A percentile compares a stretch with the other conserved stretches of the same genome.
phyloP scores from a whole-genome alignment of 2,329 filamentous ascomycete species.

The Colletotrichum magnum region DNA sequence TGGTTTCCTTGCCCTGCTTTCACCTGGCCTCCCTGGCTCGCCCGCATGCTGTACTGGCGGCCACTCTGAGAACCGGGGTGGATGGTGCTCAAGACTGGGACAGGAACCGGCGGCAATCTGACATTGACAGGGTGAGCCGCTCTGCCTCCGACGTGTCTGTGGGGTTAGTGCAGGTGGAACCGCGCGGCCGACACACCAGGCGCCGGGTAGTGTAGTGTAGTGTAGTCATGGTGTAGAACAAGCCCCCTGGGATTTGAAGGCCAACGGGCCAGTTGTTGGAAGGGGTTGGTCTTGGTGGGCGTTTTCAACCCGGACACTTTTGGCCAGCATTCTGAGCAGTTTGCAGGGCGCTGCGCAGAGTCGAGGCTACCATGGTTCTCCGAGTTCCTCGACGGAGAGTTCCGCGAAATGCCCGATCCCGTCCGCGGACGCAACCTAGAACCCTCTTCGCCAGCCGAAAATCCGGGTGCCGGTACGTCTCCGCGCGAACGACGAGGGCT shows the following conservation, averaged over 20 bases:
- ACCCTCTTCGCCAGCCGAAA: constrained; percentile 5
- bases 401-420: constrained; percentile 22
- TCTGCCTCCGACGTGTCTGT: constrained; percentile 24
- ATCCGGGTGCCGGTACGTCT: constrained; percentile 7
- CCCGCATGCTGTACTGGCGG: constrained; percentile 19
- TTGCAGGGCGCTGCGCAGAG: no score
- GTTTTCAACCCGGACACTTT: no score
- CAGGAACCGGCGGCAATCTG: constrained; percentile 39
- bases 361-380: no score
- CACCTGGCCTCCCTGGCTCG: constrained; percentile 10
- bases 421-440: neutral
- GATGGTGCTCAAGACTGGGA: constrained; percentile 17
- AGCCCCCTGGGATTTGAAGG: no score
- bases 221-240: no score
- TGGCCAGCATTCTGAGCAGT: no score
- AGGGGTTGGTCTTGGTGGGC: no score
- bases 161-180: constrained; percentile 30
- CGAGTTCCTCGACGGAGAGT: no score
- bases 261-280: no score
- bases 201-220: no score
- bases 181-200: neutral
- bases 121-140: constrained; percentile 35
- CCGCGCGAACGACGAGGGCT: neutral
- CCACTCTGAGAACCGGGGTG: constrained; percentile 12
- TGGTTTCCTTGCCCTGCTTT: neutral